These are phyloP conservation scores for Osmanthus fragrans DNA, from an alignment of 257 asterid genomes.

Conservation along the genomic window DNA sequence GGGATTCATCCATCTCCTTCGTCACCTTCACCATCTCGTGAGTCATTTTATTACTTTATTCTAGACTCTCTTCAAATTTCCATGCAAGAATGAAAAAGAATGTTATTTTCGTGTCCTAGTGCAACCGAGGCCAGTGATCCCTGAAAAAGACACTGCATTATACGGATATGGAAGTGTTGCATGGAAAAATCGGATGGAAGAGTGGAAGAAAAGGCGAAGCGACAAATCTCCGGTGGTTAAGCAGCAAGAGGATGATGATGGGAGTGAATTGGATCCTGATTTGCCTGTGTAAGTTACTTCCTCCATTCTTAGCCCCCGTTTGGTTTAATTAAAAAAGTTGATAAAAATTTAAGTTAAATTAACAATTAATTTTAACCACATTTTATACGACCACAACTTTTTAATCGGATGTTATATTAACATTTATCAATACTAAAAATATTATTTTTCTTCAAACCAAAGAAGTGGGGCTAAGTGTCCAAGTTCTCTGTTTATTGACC, in stretches of 20 bases:
- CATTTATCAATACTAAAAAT: too few species aligned
- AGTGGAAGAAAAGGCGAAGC: conserved; percentile 75
- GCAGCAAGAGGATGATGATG: conserved; percentile 54
- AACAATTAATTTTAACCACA: too few species aligned
- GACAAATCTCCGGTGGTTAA: conserved; percentile 65
- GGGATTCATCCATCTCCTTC: conserved; percentile 42
- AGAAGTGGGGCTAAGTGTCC: background rate
- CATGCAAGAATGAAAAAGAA: background rate
- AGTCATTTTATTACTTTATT: conserved; percentile 30
- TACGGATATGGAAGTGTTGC: conserved; percentile 97
- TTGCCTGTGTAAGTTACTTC: conserved; percentile 59
- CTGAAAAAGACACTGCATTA: conserved; percentile 73
- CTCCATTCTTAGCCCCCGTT: background rate
- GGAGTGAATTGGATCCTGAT: conserved; percentile 50
- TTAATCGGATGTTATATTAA: too few species aligned
- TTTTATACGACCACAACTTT: too few species aligned
- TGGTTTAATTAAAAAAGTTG: too few species aligned
- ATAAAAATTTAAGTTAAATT: too few species aligned
- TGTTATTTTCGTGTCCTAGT: conserved; percentile 35
- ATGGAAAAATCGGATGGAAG: conserved; percentile 94
- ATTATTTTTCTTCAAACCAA: too few species aligned
- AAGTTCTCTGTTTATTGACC: background rate
- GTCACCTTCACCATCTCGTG: conserved; percentile 47
- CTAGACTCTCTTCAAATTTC: background rate
- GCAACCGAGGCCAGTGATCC: conserved; percentile 80